Evolutionary conservation across 2,329 filamentous ascomycete genomes (phyloP).

Genomic region (Hypoxylon sp.): DNA sequence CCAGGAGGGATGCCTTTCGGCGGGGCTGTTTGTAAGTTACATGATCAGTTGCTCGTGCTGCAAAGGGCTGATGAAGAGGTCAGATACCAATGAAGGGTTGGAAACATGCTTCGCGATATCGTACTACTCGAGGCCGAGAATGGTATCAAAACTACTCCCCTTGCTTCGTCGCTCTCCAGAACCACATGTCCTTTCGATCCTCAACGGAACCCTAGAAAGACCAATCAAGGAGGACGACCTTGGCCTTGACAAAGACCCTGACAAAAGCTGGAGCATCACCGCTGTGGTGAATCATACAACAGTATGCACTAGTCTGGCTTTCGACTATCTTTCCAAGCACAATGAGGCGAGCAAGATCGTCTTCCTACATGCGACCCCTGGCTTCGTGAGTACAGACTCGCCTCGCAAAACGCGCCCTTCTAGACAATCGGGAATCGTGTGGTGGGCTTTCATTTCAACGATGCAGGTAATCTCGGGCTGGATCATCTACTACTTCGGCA

Average conservation of each 20-base stretch:
- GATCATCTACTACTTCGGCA: constrained; percentile 36
- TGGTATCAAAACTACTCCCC: constrained; percentile 46
- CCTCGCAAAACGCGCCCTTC: not conserved
- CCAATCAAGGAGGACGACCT: constrained; percentile 42
- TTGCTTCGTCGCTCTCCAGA: constrained; percentile 38
- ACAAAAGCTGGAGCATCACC: constrained; percentile 35
- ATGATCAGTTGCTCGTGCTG: not conserved
- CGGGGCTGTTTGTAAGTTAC: constrained; percentile 31
- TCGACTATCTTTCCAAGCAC: constrained; percentile 41
- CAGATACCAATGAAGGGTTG: constrained; percentile 46
- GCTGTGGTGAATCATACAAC: constrained; percentile 42
- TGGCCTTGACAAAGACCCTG: constrained; percentile 39
- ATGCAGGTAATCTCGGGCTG: not conserved
- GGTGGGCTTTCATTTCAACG: not conserved
- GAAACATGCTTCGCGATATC: constrained; percentile 41
- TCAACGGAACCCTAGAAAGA: constrained; percentile 45
- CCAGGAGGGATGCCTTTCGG: constrained; percentile 34
- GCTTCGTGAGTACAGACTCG: constrained; percentile 42
- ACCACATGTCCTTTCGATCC: constrained; percentile 45
- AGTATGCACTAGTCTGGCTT: constrained; percentile 40
- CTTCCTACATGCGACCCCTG: constrained; percentile 44
- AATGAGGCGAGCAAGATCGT: constrained; percentile 30
- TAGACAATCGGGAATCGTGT: not conserved
- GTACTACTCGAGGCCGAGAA: constrained; percentile 45
- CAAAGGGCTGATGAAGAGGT: not conserved